These are phyloP conservation scores for Crithidia mellificae DNA, from an alignment of 208 protist species.

Conservation along the genomic window DNA sequence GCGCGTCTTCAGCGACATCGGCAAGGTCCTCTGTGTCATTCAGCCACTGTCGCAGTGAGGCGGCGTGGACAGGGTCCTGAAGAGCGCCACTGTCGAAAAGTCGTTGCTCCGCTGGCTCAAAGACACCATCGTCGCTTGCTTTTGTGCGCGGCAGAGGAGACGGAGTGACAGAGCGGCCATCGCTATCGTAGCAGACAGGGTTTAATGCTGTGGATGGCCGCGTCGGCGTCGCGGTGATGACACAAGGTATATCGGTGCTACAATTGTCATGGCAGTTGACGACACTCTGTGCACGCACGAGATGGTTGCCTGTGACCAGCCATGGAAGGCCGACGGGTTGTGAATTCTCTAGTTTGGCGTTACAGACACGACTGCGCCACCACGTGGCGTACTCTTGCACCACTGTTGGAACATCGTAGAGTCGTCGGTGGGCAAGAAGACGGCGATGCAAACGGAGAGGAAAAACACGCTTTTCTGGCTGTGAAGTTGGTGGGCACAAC, in stretches of 20 bases:
- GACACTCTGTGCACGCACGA: slow-evolving; percentile 18
- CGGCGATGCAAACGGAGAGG: not conserved
- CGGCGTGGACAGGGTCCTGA: slow-evolving; percentile 4
- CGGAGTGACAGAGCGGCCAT: too few relatives aligned
- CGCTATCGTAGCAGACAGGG: not conserved
- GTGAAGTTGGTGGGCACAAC: not conserved
- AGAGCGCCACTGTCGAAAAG: not conserved
- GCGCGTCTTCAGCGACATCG: slow-evolving; percentile 22
- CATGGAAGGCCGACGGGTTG: not conserved
- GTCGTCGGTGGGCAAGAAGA: slow-evolving; percentile 10
- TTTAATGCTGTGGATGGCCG: not conserved
- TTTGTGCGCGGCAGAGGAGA: too few relatives aligned
- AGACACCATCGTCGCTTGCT: too few relatives aligned
- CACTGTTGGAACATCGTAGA: slow-evolving; percentile 19
- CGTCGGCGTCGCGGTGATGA: not conserved
- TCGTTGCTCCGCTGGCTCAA: not conserved
- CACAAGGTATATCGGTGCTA: too few relatives aligned
- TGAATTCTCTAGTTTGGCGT: not conserved
- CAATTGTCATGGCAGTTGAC: not conserved
- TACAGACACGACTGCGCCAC: slow-evolving; percentile 7
- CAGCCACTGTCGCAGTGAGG: slow-evolving; percentile 22
- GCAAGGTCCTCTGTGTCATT: slow-evolving; percentile 27
- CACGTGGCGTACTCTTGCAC: slow-evolving; percentile 32
- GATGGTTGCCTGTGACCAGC: slow-evolving; percentile 31
- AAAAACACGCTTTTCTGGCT: not conserved